Percentiles rank a stretch among this genome's conserved stretches.
These are phyloP conservation scores for Viola pubescens DNA, from an alignment of 441 rosid species.

Conservation along the genomic window DNA sequence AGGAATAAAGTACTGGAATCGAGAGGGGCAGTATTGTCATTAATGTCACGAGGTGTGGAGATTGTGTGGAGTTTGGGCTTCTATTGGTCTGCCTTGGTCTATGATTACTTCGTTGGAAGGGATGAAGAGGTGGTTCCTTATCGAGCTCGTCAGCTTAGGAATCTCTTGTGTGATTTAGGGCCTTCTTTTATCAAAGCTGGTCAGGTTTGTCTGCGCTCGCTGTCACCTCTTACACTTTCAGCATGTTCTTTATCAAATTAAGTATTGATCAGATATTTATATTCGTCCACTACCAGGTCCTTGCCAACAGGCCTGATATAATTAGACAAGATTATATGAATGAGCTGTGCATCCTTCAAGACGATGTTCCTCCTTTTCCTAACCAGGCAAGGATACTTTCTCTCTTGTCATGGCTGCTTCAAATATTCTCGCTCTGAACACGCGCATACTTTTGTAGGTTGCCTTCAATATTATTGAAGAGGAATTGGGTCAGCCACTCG, in stretches of 20 bases:
- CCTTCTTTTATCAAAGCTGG: constrained; percentile 96
- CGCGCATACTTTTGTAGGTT: constrained; percentile 39
- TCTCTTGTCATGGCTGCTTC: no score
- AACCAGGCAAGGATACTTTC: constrained; percentile 46
- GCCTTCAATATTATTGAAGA: constrained; percentile 88
- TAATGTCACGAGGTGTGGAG: constrained; percentile 65
- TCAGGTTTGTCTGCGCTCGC: constrained; percentile 40
- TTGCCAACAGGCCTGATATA: constrained; percentile 91
- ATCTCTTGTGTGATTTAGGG: constrained; percentile 84
- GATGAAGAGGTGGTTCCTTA: constrained; percentile 80
- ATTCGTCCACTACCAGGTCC: constrained; percentile 38
- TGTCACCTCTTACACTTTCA: no score
- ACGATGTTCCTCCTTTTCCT: constrained; percentile 89
- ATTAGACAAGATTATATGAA: constrained; percentile 94
- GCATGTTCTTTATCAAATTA: not conserved
- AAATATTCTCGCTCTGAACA: constrained; percentile 17
- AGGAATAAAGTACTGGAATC: constrained; percentile 78
- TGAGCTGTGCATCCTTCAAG: constrained; percentile 94
- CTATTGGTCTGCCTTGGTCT: constrained; percentile 72
- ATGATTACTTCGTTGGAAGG: constrained; percentile 80
- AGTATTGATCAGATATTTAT: constrained; percentile 9
- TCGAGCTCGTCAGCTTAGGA: constrained; percentile 90
- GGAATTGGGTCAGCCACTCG: constrained; percentile 85
- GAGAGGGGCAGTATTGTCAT: constrained; percentile 52
- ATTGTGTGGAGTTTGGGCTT: constrained; percentile 87